Evolutionary conservation across 345 rosid species (phyloP).

Genomic region (Brassica carinata): DNA sequence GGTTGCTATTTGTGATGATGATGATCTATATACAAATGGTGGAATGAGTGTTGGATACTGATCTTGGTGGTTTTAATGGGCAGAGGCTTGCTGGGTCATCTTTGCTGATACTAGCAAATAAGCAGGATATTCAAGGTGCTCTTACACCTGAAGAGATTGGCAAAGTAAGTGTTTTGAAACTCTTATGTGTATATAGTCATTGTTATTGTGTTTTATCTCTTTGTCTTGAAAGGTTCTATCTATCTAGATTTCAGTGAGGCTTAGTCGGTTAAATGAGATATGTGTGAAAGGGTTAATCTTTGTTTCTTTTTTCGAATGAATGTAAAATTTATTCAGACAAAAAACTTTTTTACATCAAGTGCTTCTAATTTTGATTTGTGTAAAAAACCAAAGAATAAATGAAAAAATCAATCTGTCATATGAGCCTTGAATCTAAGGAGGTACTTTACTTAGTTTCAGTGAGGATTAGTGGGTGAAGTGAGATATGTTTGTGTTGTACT

Average conservation of each 20-base stretch:
- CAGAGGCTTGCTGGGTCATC: slow-evolving; percentile 96
- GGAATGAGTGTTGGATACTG: slow-evolving; percentile 5
- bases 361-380: no score
- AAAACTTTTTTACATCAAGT: no score
- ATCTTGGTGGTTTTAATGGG: slow-evolving; percentile 32
- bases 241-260: not conserved
- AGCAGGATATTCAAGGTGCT: slow-evolving; percentile 91
- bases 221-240: not conserved
- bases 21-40: not conserved
- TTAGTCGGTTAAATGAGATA: not conserved
- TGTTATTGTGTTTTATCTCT: no score
- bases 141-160: slow-evolving; percentile 85
- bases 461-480: slow-evolving; percentile 31
- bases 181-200: no score
- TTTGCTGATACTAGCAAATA: slow-evolving; percentile 78
- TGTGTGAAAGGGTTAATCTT: no score
- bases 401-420: no score
- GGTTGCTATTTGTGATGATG: not conserved
- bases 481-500: not conserved
- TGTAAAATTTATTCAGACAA: no score
- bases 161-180: slow-evolving; percentile 46
- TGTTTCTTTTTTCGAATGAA: no score
- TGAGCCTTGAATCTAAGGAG: no score
- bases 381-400: no score
- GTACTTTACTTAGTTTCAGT: no score